Percentiles rank a stretch among this genome's conserved stretches.
Conservation (phyloP, 2,329 filamentous ascomycete genomes). For the Davidsoniella neocaledoniae region DNA sequence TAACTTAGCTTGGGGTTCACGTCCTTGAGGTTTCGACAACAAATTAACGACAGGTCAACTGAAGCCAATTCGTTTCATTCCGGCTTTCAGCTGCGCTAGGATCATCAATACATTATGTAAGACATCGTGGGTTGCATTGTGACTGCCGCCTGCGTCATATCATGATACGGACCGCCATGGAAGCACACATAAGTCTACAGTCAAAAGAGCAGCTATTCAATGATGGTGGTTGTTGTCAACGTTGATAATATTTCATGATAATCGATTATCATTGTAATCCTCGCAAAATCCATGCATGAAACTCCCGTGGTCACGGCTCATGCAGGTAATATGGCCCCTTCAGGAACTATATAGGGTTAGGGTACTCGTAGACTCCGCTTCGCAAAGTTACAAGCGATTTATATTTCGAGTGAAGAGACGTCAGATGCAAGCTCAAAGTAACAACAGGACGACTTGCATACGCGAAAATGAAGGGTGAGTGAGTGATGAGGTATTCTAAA, state of each 20-base stretch:
- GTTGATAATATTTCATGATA: neutral
- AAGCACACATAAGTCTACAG: too few species aligned
- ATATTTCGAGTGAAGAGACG: neutral
- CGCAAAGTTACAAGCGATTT: neutral
- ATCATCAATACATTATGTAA: too few species aligned
- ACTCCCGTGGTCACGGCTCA: neutral
- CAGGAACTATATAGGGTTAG: neutral
- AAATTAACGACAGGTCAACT: too few species aligned
- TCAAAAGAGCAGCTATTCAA: neutral
- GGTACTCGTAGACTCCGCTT: neutral
- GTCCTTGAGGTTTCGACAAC: too few species aligned
- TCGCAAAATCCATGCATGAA: neutral
- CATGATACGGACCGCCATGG: too few species aligned
- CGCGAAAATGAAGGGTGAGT: slow-evolving; percentile 11
- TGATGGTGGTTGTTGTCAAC: neutral
- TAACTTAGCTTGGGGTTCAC: too few species aligned
- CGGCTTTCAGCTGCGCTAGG: too few species aligned
- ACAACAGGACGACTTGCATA: neutral
- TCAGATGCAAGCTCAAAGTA: neutral
- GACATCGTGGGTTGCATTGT: too few species aligned
- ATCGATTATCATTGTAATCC: neutral
- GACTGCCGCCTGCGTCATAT: too few species aligned
- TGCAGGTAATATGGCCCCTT: slow-evolving; percentile 6
- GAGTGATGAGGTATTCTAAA: neutral
- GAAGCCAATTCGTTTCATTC: too few species aligned